Conservation (phyloP, 768 basidiomycete species). For the Fomitopsis serialis region DNA sequence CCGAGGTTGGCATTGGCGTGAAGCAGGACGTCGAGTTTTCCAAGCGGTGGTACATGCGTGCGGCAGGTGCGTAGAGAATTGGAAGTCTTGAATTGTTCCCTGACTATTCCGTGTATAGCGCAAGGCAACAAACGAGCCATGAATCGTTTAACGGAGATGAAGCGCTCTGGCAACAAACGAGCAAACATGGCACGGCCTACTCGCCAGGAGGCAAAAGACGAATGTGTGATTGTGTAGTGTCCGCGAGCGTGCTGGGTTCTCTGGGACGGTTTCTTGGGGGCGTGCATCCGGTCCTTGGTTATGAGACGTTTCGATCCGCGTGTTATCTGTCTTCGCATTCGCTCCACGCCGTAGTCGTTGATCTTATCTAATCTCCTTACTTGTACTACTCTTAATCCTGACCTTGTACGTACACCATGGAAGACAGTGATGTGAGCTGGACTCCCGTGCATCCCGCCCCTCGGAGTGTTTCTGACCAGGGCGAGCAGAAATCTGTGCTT, state of each 20-base stretch:
- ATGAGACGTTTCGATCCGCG: not conserved
- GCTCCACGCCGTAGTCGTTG: not conserved
- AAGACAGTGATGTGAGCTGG: slow-evolving; percentile 13
- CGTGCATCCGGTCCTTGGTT: not conserved
- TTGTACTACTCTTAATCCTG: slow-evolving; percentile 16
- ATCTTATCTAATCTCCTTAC: slow-evolving; percentile 21
- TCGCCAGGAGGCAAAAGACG: slow-evolving; percentile 88
- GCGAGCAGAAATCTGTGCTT: slow-evolving; percentile 44
- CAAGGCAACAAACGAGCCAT: slow-evolving; percentile 99
- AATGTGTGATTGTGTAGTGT: slow-evolving; percentile 73
- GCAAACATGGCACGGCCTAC: slow-evolving; percentile 80
- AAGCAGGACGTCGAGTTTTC: slow-evolving; percentile 95
- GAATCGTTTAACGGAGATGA: slow-evolving; percentile 93
- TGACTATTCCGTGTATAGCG: slow-evolving; percentile 47
- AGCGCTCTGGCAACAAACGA: slow-evolving; percentile 79
- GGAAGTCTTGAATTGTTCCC: not conserved
- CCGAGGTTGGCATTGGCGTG: slow-evolving; percentile 95
- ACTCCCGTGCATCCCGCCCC: not conserved
- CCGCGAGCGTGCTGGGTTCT: slow-evolving; percentile 2
- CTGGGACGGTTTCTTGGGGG: not conserved
- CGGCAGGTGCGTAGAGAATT: slow-evolving; percentile 65
- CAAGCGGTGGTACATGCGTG: slow-evolving; percentile 98
- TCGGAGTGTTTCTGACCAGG: not conserved
- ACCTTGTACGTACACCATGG: slow-evolving; percentile 6
- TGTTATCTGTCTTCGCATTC: not conserved